Evolutionary conservation across 441 rosid species (phyloP), one percentile per base, ranked within the genome.

Genomic region (Populus tomentosa): DNA sequence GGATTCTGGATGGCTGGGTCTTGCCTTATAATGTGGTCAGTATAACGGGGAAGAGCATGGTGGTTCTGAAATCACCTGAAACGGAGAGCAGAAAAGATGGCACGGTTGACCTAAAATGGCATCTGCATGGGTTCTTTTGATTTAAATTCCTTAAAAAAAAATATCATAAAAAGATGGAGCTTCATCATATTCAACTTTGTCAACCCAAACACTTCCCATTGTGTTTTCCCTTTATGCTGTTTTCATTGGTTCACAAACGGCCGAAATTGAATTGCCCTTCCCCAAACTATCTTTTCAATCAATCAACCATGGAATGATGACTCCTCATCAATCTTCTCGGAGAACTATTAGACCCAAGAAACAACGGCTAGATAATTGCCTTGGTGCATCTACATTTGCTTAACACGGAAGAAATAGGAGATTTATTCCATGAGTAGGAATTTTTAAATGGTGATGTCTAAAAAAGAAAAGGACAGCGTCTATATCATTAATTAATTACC

Each of bases 321-420:
- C 10, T 14, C 33, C 38, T 32, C 33, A 0, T 65, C 65, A 75
- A 24, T 50, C 56, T 74, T 75, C 73, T 74, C 75, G 50, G 71
- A 42, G 32, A 35, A 50, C 46, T 78, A 70, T 67, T 14, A 7
- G 75, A 80, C 69, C 59, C 71, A 72, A 64, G 72, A 65, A 80
- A 74, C 73, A 68, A 62, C 69, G 71, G 69, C 59, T 63, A n/a
- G 76, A 81, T 42, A 30, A 38, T 67, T 75, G 67, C 70, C 56
- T 76, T 16, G 36, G 56, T 79, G 79, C 70, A 79, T 76, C 79
- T 73, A 71, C 68, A 33, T 73, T 83, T 81, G 81, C 84, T 76
- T 82, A 71, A 71, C 23, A 63, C 69, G 69, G 75, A 83, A 83
- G 85, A 78, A 74, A 70, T 21, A 28, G 46, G 32, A 78, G 78